Base-by-base conservation (phyloP, 2,329 filamentous ascomycete species). In the Thelonectria discophora region DNA sequence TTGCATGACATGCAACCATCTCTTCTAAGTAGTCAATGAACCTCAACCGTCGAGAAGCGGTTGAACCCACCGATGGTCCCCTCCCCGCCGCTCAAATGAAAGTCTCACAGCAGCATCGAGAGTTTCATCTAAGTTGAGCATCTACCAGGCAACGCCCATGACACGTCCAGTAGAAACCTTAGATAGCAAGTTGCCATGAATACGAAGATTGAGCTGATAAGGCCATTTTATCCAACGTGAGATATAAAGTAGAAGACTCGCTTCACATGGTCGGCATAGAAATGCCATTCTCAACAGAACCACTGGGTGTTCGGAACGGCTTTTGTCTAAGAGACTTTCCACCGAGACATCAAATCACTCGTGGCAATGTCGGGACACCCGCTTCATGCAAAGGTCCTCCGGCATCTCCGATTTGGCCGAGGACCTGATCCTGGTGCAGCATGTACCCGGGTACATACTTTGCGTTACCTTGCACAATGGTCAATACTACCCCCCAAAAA, bases 101-200 rank as follows among this genome's bases (percentile, higher is more conserved):
- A 50, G 50, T 70, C 64, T 69, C 67, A 71, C 54, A 46, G 32
- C 18, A 12, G 13, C 39, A 17, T 18, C 15, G 12, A 42, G 9
- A 42, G 17, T 42, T 37, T 37, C 34, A 37, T 37, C 12, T 13
- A 37, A 37, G 34, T 30, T 30, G 27, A 30, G 34, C 34, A 37
- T 37, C 34, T 37, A 37, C 34, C 12, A 37, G 34, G 34, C 34
- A 15, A 15, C 34, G 3, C 15, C 12, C 32, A 34, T 37, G 7
- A 37, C 34, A 37, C 34, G 15, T 4, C 12, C 34, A 13, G 34
- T 13, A 13, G 34, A 37, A 37, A 37, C 11, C 34, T 13, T 37
- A 37, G 34, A 37, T 37, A 15, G 34, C 13, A 10, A 15, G 34
- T 13, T 37, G 3, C 12, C 3, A 8, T 11, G 15, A 37, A 15